phyloP scores from a whole-genome alignment of 73 alveolate genomes.

The Stentor coeruleus region DNA sequence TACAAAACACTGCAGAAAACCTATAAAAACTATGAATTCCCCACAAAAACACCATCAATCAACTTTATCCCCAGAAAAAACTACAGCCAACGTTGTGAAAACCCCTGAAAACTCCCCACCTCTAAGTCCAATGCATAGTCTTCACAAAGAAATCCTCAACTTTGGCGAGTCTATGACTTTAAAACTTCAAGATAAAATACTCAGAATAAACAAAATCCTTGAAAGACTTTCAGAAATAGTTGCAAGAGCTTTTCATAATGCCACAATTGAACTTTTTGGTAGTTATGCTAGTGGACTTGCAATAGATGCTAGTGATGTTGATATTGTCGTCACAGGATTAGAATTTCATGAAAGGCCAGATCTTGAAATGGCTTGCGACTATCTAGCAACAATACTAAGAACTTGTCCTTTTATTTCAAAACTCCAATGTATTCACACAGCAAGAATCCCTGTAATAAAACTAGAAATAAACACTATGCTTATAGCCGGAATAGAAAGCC shows the following conservation, averaged over 20 bases:
- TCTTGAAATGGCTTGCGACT: background rate
- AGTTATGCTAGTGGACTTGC: background rate
- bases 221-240: background rate
- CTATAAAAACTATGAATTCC: background rate
- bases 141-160: slow-evolving; percentile 10
- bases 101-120: no score
- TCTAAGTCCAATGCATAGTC: background rate
- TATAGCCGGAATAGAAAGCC: background rate
- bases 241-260: background rate
- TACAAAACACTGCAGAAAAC: background rate
- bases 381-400: background rate
- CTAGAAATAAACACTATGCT: background rate
- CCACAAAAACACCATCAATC: background rate
- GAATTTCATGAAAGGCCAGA: background rate
- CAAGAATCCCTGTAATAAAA: background rate
- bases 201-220: background rate
- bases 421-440: background rate
- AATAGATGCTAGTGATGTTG: background rate
- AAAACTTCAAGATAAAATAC: background rate
- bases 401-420: background rate
- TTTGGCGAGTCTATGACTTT: background rate
- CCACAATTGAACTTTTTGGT: background rate
- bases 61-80: no score
- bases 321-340: background rate
- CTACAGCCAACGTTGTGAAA: no score